Base-by-base conservation (phyloP, 2,329 filamentous ascomycete species). In the Phaeosphaeriaceae sp. region DNA sequence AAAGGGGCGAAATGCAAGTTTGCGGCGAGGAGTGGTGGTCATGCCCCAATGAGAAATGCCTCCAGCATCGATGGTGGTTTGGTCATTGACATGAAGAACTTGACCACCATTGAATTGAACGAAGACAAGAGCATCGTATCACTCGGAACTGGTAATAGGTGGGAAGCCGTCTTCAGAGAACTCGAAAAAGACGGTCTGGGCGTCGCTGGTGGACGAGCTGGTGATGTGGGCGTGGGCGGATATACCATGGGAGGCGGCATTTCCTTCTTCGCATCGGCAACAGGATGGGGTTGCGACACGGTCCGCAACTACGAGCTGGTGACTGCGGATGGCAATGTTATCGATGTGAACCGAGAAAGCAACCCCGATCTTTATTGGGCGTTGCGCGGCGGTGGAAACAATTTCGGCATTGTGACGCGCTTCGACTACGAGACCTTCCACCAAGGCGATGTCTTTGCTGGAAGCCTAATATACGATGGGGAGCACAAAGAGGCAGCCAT, bases 11-110 rank as follows among this genome's bases (percentile, higher is more conserved):
- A 64, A 48, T 70, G 66, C 45, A 58, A 55, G 76, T 79, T 80
- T 53, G 78, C 78, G 9, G 70, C 81, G 11, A 79, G 78, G 51
- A 75, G 76, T 47, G 79, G 80, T 36, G 80, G 80, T 5, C 79
- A 81, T 57, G 73, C 72, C 11, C 62, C 69, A 7, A 73, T 72
- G 63, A 67, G 70, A 0, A 77, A 77, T 15, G 70, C 75, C 5
- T 76, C 76, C 42, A 79, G 77, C 55, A 76, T 79, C 31, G 66
- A 74, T 1, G 63, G 66, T 45, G 80, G 80, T 3, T 72, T 82
- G 6, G 78, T 77, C 1, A 71, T 82, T 52, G 78, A 80, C 52
- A 67, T 82, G 36, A 67, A 66, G 19, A 45, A 55, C 13, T 56
- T 77, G 51, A 68, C 70, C 45, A 36, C 54, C 1, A 61, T 76